phyloP scores from a whole-genome alignment of 2,329 filamentous ascomycete genomes.

The Alternaria infectoria region DNA sequence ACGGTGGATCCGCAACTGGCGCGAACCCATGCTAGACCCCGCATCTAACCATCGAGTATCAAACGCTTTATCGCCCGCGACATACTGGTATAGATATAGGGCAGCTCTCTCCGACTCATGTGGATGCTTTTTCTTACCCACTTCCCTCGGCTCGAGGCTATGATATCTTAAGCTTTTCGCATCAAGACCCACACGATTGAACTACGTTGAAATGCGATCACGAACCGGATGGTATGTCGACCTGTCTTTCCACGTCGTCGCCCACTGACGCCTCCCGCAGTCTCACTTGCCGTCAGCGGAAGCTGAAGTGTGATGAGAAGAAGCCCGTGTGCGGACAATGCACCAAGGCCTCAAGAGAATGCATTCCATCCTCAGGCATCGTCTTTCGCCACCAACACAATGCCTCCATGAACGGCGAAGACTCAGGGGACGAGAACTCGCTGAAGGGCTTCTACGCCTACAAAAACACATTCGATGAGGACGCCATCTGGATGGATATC shows the following conservation, averaged over 20 bases:
- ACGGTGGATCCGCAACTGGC: constrained; percentile 39
- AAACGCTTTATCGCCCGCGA: constrained; percentile 28
- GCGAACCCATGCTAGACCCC: constrained; percentile 45
- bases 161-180: constrained; percentile 15
- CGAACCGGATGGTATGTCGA: constrained; percentile 48
- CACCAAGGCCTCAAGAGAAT: constrained; percentile 65
- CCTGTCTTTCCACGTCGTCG: background rate
- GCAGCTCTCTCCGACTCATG: constrained; percentile 33
- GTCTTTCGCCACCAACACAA: constrained; percentile 74
- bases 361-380: constrained; percentile 66
- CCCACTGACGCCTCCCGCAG: constrained; percentile 26
- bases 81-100: constrained; percentile 42
- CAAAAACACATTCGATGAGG: constrained; percentile 68
- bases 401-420: constrained; percentile 68
- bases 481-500: constrained; percentile 68
- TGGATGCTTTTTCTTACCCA: constrained; percentile 29
- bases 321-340: constrained; percentile 68
- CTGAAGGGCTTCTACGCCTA: constrained; percentile 70
- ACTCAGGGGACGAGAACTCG: constrained; percentile 52
- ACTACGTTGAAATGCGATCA: constrained; percentile 42
- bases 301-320: constrained; percentile 70
- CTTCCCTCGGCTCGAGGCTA: constrained; percentile 28
- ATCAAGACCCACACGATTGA: constrained; percentile 22
- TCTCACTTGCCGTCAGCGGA: constrained; percentile 63
- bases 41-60: constrained; percentile 36